phyloP scores from a whole-genome alignment of 2,329 filamentous ascomycete species.

The Diaporthe velutina region DNA sequence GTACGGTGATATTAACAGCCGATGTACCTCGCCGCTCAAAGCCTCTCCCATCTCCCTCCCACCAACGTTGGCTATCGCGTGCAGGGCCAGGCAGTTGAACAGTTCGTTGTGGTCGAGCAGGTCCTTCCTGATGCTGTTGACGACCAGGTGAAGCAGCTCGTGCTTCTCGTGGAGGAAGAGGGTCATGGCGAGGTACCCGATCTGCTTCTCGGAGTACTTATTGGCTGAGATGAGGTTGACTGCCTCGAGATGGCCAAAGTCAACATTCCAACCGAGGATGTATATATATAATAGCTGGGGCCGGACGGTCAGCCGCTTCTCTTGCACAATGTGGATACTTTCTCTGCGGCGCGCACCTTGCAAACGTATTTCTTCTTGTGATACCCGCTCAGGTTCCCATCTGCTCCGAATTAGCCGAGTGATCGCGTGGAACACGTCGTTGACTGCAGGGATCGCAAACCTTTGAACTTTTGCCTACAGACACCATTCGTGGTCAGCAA shows the following conservation, averaged over 20 bases:
- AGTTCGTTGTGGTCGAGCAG: slow-evolving; percentile 94
- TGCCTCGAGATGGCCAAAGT: slow-evolving; percentile 97
- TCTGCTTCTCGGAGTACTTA: slow-evolving; percentile 99
- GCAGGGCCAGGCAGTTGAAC: slow-evolving; percentile 95
- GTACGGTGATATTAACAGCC: slow-evolving; percentile 93
- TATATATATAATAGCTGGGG: slow-evolving; percentile 92
- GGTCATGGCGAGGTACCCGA: slow-evolving; percentile 97
- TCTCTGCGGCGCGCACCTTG: slow-evolving; percentile 72
- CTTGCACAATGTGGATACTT: background rate
- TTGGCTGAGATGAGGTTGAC: slow-evolving; percentile 96
- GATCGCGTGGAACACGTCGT: background rate
- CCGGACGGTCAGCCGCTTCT: slow-evolving; percentile 39
- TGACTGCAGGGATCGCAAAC: slow-evolving; percentile 52
- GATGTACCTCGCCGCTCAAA: slow-evolving; percentile 89
- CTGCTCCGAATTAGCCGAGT: slow-evolving; percentile 56
- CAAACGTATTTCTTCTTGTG: slow-evolving; percentile 99
- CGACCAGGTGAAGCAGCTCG: slow-evolving; percentile 93
- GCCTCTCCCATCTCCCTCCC: slow-evolving; percentile 98
- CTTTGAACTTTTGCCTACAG: slow-evolving; percentile 91
- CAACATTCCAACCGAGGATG: slow-evolving; percentile 98
- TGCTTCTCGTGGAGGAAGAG: slow-evolving; percentile 97
- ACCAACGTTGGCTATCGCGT: slow-evolving; percentile 98
- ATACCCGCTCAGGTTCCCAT: slow-evolving; percentile 92
- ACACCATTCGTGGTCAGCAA: slow-evolving; percentile 13
- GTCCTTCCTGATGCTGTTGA: slow-evolving; percentile 99